Evolutionary conservation across 2,329 filamentous ascomycete genomes (phyloP), one percentile per base, ranked within the genome.

Genomic region (Fusarium chlamydosporum): DNA sequence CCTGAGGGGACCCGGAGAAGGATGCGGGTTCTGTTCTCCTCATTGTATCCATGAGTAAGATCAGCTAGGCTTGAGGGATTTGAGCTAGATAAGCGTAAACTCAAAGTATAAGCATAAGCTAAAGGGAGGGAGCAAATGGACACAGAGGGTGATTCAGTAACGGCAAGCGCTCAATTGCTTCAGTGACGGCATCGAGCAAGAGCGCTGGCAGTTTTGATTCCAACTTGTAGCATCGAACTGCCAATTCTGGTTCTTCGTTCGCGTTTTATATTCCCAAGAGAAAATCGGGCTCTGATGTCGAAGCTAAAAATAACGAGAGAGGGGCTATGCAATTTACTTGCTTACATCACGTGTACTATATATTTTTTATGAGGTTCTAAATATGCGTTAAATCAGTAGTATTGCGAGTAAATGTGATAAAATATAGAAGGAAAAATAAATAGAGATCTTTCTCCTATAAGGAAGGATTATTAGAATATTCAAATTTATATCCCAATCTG

Each of bases 1-100:
- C 41, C 15, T 27, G 56, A 11, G 56, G 45, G 2, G 33, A 45
- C 13, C 48, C 50, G 29, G 50, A 37, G 33, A 54, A 23, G 12
- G 10, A 43, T 7, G 16, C 27, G 4, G 55, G 33, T 26, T 40
- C 27, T 27, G 37, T 16, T 18, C 52, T 20, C n/a, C 56, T 45
- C 56, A 59, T 46, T 6, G n/a, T 33, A 16, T 38, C 6, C 7
- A 18, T 29, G 3, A 13, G 7, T 2, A 2, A 4, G 7, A 2
- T 5, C n/a, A 20, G 47, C 37, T 7, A 15, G 55, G 20, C 6
- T 18, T 15, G 34, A 16, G 7, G 13, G 16, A 20, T 33, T 27
- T 33, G 56, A 40, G 1, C 51, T 34, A 27, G 16, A 31, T 27
- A 38, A 38, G 26, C 48, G 26, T 29, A 29, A 8, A 9, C 20